Base-by-base conservation (phyloP, 2,329 filamentous ascomycete genomes). In the Fusarium buxicola region DNA sequence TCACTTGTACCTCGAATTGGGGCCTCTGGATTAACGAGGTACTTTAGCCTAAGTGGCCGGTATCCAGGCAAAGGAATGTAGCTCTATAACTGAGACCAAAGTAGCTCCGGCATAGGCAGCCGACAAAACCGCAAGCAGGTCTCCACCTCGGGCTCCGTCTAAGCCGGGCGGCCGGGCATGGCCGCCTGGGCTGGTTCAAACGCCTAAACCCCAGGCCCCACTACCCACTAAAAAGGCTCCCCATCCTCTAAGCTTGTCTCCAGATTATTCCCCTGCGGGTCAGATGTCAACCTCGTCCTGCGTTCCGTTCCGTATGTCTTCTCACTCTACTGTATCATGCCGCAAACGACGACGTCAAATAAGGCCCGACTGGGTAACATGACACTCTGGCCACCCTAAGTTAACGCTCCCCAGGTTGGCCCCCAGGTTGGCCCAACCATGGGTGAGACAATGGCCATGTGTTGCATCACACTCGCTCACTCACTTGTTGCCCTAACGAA, bases 351-450 rank as follows among this genome's bases (percentile, higher is more conserved):
- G 25, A 55, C 31, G 25, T 50, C 32, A 25, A 61, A 66, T 67
- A 67, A 66, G 63, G 63, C 63, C 63, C 63, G 63, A 67, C 63
- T 66, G 38, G 55, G 40, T 51, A 64, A 64, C 63, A 66, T 60
- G 55, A 59, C 63, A 66, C 51, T 21, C 21, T 4, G 21, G 21
- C 21, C 21, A 21, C 21, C 21, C 21, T 21, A n/a, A n/a, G n/a
- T n/a, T n/a, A 6, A 21, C 21, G 21, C 21, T 21, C 21, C 35
- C 46, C 21, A 50, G n/a, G 25, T 27, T 41, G 27, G 27, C 47
- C 27, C 15, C n/a, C 21, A 21, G 21, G 40, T 15, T 43, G 25
- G 46, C 46, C 58, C 58, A 65, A 60, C 61, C 55, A 65, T 28
- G 54, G 47, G 32, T 58, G 58, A 62, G 65, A 58, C 55, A 62